Evolutionary conservation across 2,329 filamentous ascomycete species (phyloP).

Genomic region (Nemania sp.): DNA sequence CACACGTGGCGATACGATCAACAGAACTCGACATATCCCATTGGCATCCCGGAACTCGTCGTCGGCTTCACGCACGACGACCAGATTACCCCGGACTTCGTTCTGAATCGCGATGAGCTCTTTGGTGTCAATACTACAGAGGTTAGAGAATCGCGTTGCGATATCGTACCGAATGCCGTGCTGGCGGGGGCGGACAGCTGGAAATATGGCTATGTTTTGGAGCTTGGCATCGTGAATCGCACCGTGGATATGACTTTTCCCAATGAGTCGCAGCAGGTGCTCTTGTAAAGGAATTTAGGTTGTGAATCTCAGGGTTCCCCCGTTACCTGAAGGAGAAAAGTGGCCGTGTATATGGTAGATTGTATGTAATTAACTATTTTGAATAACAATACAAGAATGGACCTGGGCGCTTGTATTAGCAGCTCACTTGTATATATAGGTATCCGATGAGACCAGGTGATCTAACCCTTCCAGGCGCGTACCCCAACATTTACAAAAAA

Average conservation of each 20-base stretch:
- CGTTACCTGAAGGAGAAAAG: neutral
- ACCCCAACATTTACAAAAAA: too few relatives aligned
- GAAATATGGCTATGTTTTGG: constrained; percentile 15
- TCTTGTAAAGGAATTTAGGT: neutral
- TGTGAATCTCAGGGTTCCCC: neutral
- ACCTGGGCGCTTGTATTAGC: too few relatives aligned
- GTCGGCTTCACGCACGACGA: constrained; percentile 66
- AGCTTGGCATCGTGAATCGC: neutral
- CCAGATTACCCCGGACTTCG: constrained; percentile 56
- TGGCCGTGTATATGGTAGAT: neutral
- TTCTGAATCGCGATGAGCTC: constrained; percentile 39
- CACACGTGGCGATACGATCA: constrained; percentile 46
- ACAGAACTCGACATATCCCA: constrained; percentile 57
- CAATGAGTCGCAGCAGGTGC: neutral
- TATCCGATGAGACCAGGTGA: too few relatives aligned
- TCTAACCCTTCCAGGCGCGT: too few relatives aligned
- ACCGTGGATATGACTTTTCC: constrained; percentile 10
- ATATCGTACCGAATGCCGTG: constrained; percentile 36
- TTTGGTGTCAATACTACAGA: constrained; percentile 44
- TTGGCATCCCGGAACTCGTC: constrained; percentile 73
- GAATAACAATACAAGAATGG: too few relatives aligned
- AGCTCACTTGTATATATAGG: too few relatives aligned
- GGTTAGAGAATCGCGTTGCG: constrained; percentile 38
- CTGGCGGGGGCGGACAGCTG: constrained; percentile 38
- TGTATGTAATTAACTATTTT: too few relatives aligned